Evolutionary conservation across 2,329 filamentous ascomycete genomes (phyloP).

Genomic region (Aspergillus quadrilineatus): DNA sequence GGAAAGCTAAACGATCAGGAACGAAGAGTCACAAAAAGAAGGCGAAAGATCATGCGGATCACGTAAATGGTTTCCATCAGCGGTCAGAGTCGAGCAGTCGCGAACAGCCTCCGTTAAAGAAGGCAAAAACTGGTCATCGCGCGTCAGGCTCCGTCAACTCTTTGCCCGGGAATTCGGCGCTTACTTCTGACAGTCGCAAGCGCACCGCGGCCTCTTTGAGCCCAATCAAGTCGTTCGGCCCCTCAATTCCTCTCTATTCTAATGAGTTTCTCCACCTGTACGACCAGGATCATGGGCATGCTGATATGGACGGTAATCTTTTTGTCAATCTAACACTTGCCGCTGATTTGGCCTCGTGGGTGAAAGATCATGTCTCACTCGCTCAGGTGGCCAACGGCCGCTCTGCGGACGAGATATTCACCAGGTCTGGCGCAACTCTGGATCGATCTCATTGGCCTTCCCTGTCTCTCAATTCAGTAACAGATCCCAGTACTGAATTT

Average conservation of each 20-base stretch:
- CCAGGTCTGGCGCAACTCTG: slow-evolving; percentile 55
- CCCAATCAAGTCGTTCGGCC: slow-evolving; percentile 63
- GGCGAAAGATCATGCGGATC: slow-evolving; percentile 58
- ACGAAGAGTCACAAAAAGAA: slow-evolving; percentile 89
- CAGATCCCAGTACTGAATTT: slow-evolving; percentile 49
- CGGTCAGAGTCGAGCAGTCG: slow-evolving; percentile 56
- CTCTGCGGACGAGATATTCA: slow-evolving; percentile 68
- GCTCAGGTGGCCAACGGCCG: slow-evolving; percentile 65
- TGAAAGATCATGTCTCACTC: slow-evolving; percentile 70
- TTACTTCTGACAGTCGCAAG: slow-evolving; percentile 62
- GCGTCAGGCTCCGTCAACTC: slow-evolving; percentile 73
- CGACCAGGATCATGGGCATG: slow-evolving; percentile 59
- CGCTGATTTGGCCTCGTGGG: slow-evolving; percentile 73
- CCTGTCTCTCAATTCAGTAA: slow-evolving; percentile 54
- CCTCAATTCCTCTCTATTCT: slow-evolving; percentile 70
- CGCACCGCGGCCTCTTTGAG: slow-evolving; percentile 65
- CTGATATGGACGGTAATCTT: slow-evolving; percentile 68
- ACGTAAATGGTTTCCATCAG: slow-evolving; percentile 55
- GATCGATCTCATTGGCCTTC: slow-evolving; percentile 55
- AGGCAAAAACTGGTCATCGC: slow-evolving; percentile 77
- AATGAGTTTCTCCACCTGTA: slow-evolving; percentile 73
- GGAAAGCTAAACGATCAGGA: slow-evolving; percentile 70
- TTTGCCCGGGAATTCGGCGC: slow-evolving; percentile 63
- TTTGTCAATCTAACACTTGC: slow-evolving; percentile 75
- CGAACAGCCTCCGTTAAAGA: slow-evolving; percentile 66